Conservation (phyloP, 2,329 filamentous ascomycete species). For the Chrysoporthe austroafricana region DNA sequence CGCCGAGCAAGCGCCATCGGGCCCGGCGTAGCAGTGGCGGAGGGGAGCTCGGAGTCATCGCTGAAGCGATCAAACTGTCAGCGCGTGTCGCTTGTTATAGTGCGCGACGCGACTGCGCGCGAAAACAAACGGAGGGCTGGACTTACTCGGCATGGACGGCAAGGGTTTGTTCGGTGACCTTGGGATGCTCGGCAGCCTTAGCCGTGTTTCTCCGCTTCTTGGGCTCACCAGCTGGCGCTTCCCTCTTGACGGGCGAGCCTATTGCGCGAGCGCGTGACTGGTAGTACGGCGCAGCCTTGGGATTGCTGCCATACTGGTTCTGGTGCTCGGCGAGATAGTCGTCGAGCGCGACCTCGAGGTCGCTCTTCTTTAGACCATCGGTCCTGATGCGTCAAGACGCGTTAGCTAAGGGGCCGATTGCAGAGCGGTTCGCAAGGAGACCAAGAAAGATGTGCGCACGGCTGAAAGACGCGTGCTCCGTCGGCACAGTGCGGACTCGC, state of each 20-base stretch:
- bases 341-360: constrained; percentile 77
- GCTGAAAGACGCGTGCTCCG: neutral
- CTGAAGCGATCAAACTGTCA: constrained; percentile 31
- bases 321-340: constrained; percentile 72
- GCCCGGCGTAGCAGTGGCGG: constrained; percentile 53
- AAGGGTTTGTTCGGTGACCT: constrained; percentile 43
- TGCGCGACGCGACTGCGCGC: constrained; percentile 17
- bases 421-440: neutral
- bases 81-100: constrained; percentile 17
- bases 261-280: constrained; percentile 63
- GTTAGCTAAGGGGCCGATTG: constrained; percentile 15
- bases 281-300: constrained; percentile 76
- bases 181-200: constrained; percentile 39
- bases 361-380: constrained; percentile 74
- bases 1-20: constrained; percentile 60
- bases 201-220: constrained; percentile 51
- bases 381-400: constrained; percentile 53
- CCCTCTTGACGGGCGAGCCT: constrained; percentile 65
- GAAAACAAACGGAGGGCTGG: neutral
- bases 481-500: neutral
- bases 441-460: neutral
- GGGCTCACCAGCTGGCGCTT: constrained; percentile 45
- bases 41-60: constrained; percentile 45
- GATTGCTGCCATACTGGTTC: constrained; percentile 64
- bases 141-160: constrained; percentile 48